A percentile compares a stretch with the other conserved stretches of the same genome.
Evolutionary conservation across 768 basidiomycete genomes (phyloP).

Genomic region (Trametes gibbosa): DNA sequence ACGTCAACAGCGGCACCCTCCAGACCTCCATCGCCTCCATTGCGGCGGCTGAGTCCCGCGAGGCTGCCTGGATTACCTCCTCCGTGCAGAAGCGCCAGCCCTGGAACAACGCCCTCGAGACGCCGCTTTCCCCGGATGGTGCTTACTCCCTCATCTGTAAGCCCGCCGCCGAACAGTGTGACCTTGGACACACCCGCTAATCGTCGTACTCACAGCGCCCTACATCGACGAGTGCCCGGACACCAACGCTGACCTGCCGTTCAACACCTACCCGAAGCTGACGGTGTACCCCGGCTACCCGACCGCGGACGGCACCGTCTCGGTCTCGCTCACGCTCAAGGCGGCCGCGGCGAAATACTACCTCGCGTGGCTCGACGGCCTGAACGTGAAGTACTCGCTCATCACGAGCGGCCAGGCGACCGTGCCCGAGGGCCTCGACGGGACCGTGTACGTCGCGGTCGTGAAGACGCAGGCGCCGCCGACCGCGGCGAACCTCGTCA

Average conservation of each 20-base stretch:
- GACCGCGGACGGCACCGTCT: conserved; percentile 33
- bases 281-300: conserved; percentile 26
- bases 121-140: conserved; percentile 30
- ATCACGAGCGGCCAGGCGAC: conserved; percentile 26
- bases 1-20: conserved; percentile 34
- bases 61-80: conserved; percentile 47
- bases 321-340: conserved; percentile 8
- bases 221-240: conserved; percentile 50
- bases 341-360: conserved; percentile 24
- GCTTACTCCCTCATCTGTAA: conserved; percentile 28
- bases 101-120: conserved; percentile 49
- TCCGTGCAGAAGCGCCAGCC: conserved; percentile 39
- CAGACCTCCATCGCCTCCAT: conserved; percentile 33
- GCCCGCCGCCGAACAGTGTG: background rate
- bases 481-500: conserved; percentile 43
- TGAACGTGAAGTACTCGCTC: conserved; percentile 39
- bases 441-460: conserved; percentile 25
- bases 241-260: conserved; percentile 47
- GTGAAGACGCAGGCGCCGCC: conserved; percentile 41
- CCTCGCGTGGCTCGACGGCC: conserved; percentile 50
- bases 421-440: conserved; percentile 35
- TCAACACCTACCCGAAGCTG: conserved; percentile 47
- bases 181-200: background rate
- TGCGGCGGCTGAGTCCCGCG: conserved; percentile 53
- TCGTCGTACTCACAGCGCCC: conserved; percentile 29